phyloP scores from a whole-genome alignment of 306 rosid species.

The Casuarina cunninghamiana region DNA sequence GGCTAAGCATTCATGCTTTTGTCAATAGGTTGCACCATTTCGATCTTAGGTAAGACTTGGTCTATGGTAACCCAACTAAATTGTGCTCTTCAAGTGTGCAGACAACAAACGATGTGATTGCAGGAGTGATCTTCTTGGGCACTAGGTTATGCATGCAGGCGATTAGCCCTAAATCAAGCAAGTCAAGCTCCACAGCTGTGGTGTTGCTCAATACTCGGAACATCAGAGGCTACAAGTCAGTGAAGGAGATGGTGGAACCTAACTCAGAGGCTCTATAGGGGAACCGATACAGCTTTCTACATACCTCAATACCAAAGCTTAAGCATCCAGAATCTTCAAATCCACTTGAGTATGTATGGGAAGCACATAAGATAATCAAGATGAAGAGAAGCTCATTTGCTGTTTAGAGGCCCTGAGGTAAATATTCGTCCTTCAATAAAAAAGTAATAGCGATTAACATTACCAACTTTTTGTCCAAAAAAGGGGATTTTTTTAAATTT shows the following conservation, averaged over 20 bases:
- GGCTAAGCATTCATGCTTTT: no score
- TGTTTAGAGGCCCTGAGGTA: conserved; percentile 54
- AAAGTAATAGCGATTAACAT: no score
- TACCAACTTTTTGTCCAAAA: no score
- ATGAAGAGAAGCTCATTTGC: conserved; percentile 50
- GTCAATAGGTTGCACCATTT: no score
- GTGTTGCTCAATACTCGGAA: conserved; percentile 59
- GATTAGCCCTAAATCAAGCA: conserved; percentile 34
- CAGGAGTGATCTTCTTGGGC: conserved; percentile 49
- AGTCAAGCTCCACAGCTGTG: conserved; percentile 45
- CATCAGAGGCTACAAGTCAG: conserved; percentile 45
- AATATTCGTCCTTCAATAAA: not conserved
- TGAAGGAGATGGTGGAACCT: conserved; percentile 43
- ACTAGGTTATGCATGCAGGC: conserved; percentile 56
- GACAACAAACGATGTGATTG: conserved; percentile 55
- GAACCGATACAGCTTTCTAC: conserved; percentile 48
- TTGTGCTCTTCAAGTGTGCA: conserved; percentile 6
- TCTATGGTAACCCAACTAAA: no score
- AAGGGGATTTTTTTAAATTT: no score
- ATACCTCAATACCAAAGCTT: conserved; percentile 48
- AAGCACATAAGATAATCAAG: conserved; percentile 40
- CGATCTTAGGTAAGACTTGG: no score
- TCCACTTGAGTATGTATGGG: conserved; percentile 49
- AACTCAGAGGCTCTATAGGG: conserved; percentile 54
- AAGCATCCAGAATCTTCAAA: conserved; percentile 21